Evolutionary conservation across 2,329 filamentous ascomycete genomes (phyloP).

Genomic region (Phialophora expanda): DNA sequence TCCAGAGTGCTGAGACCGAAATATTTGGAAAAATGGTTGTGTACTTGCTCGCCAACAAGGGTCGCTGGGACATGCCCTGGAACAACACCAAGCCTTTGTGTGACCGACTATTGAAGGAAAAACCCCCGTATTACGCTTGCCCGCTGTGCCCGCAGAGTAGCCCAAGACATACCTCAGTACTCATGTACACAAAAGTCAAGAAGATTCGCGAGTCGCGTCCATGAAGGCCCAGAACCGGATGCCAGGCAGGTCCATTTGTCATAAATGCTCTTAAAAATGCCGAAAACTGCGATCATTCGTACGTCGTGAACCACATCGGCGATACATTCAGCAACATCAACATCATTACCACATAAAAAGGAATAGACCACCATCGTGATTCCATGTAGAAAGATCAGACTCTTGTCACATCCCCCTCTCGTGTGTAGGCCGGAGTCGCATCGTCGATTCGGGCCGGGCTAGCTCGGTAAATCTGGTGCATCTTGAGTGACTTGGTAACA

Average conservation of each 20-base stretch:
- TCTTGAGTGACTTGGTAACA: conserved; percentile 51
- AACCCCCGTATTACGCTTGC: background rate
- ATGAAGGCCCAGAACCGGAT: background rate
- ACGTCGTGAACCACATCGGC: background rate
- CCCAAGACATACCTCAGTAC: background rate
- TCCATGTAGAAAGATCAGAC: background rate
- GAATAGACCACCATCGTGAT: background rate
- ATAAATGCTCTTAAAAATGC: background rate
- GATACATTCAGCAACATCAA: background rate
- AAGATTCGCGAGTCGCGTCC: background rate
- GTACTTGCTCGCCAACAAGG: background rate
- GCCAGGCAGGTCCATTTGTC: background rate
- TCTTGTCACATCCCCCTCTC: background rate
- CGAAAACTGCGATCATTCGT: background rate
- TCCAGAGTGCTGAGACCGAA: background rate
- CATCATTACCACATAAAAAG: background rate
- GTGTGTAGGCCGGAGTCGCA: background rate
- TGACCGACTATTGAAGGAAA: background rate
- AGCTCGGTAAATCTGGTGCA: conserved; percentile 49
- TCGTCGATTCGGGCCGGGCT: conserved; percentile 11
- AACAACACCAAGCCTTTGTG: background rate
- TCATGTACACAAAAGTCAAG: background rate
- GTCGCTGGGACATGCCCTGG: background rate
- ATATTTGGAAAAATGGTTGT: background rate
- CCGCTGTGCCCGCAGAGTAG: background rate